These are phyloP conservation scores for Scheffersomyces parashehatae DNA, from an alignment of 1,139 yeast species.

Conservation along the genomic window DNA sequence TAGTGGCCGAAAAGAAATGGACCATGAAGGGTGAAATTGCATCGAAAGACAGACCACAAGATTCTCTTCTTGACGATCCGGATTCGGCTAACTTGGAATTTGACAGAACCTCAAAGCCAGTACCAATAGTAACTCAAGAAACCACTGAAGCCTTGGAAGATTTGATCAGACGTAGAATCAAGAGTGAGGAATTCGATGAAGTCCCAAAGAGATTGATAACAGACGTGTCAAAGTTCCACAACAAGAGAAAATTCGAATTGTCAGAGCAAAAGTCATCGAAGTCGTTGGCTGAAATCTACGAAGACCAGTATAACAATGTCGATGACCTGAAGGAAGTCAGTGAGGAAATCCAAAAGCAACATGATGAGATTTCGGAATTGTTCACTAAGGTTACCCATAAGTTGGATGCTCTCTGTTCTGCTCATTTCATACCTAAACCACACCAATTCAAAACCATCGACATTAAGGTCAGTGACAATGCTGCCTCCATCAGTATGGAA, in stretches of 20 bases:
- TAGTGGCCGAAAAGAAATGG: conserved; percentile 92
- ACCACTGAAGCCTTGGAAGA: conserved; percentile 86
- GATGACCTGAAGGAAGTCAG: conserved; percentile 45
- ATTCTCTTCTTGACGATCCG: conserved; percentile 60
- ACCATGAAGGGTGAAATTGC: conserved; percentile 90
- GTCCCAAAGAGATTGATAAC: conserved; percentile 70
- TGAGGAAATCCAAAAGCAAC: conserved; percentile 70
- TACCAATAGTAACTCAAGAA: conserved; percentile 90
- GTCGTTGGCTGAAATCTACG: conserved; percentile 90
- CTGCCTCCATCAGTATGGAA: conserved; percentile 83
- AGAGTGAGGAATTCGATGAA: conserved; percentile 78
- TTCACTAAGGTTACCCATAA: conserved; percentile 66
- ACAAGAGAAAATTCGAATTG: conserved; percentile 57
- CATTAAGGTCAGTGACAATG: conserved; percentile 59
- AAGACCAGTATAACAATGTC: conserved; percentile 68
- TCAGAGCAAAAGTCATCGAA: conserved; percentile 83
- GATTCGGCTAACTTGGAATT: conserved; percentile 40
- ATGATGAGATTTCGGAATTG: conserved; percentile 72
- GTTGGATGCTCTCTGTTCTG: conserved; percentile 85
- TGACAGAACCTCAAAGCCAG: conserved; percentile 53
- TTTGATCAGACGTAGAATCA: conserved; percentile 78
- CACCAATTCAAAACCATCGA: conserved; percentile 71
- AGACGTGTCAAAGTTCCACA: conserved; percentile 60
- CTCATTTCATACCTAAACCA: conserved; percentile 92
- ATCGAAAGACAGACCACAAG: conserved; percentile 78